phyloP scores from a whole-genome alignment of 2,329 filamentous ascomycete species.

The Tolypocladium ovalisporum region DNA sequence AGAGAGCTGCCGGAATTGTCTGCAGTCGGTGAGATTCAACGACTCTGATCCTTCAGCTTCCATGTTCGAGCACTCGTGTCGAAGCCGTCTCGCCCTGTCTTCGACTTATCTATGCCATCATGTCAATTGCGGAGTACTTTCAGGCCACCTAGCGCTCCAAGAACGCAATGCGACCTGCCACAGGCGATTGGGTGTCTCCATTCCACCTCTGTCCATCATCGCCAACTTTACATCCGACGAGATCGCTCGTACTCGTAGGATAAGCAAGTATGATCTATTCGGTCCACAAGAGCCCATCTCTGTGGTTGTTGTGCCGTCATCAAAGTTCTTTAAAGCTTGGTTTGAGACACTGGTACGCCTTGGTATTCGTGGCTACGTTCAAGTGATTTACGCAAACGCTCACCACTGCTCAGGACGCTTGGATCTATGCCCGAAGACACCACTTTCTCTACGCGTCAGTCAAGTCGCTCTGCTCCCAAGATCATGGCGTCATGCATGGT shows the following conservation, averaged over 20 bases:
- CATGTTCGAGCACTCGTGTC: not conserved
- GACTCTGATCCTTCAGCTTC: not conserved
- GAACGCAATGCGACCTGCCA: slow-evolving; percentile 3
- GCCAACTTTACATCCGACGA: not conserved
- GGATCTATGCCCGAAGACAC: not conserved
- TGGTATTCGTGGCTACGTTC: not conserved
- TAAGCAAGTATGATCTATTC: not conserved
- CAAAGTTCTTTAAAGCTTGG: not conserved
- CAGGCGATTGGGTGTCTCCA: not conserved
- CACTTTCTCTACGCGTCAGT: not conserved
- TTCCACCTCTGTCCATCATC: not conserved
- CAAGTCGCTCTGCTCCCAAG: too few species aligned
- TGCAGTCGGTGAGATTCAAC: not conserved
- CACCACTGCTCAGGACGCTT: not conserved
- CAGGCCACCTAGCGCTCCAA: not conserved
- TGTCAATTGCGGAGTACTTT: not conserved
- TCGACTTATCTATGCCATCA: slow-evolving; percentile 3
- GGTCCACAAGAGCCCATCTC: not conserved
- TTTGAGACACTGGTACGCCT: not conserved
- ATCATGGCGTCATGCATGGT: too few species aligned
- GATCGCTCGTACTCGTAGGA: not conserved
- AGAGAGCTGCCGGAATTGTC: not conserved
- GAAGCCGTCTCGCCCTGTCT: not conserved
- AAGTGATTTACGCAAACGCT: not conserved
- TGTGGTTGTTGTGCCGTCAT: not conserved